Base-by-base conservation (phyloP, 768 basidiomycete genomes). In the Lanmaoa pseudosensibilis region DNA sequence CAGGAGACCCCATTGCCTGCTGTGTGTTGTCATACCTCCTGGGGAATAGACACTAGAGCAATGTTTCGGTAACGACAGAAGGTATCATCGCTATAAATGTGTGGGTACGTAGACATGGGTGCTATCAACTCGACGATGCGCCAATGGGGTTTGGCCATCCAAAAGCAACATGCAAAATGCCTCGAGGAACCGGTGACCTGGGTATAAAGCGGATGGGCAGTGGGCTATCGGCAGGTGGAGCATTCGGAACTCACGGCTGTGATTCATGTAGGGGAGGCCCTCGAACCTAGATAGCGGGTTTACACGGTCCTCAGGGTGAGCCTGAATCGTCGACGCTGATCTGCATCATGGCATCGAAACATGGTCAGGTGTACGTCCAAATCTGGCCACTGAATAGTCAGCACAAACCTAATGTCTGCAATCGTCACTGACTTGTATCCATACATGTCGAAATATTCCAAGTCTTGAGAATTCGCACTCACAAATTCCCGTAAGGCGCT, bases 151-250 rank as follows among this genome's bases (percentile, higher is more conserved):
- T n/a, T n/a, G n/a, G n/a, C n/a, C n/a, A n/a, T n/a, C n/a, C n/a
- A n/a, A n/a, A n/a, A n/a, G n/a, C n/a, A n/a, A n/a, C n/a, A n/a
- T 58, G 43, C 48, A 62, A 47, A 38, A 53, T 16, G 40, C 40
- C 48, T 50, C 25, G 47, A 47, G 43, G 34, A 21, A n/a, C 46
- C 23, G 51, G 55, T 8, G 52, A 37, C 18, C 15, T 25, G 43
- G 55, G 53, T 47, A 57, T 47, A 62, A 55, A 34, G 55, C 34
- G 50, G 53, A 7, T 51, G 56, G 51, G 56, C 40, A 23, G 36
- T 56, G 63, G 63, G 60, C 27, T 23, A 43, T 45, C 10, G 8
- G 54, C 2, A 32, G 25, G 43, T 8, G 56, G 47, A 49, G 57
- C 19, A 25, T 40, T 6, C 16, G 44, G 50, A 52, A 33, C 49